These are phyloP conservation scores for Extremus antarcticus DNA, from an alignment of 495 filamentous ascomycete species.

Conservation along the genomic window DNA sequence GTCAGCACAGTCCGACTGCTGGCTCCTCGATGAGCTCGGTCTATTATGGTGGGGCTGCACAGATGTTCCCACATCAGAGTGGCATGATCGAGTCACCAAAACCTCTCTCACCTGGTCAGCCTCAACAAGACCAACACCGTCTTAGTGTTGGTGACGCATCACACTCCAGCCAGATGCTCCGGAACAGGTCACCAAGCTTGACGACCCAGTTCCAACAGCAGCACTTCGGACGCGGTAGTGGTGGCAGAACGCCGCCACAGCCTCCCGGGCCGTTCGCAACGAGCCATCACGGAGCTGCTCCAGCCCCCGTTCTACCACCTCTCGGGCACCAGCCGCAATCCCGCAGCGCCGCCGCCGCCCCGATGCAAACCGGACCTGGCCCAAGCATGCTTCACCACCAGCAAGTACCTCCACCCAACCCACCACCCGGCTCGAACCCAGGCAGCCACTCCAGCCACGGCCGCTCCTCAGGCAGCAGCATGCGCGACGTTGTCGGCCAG, in stretches of 20 bases:
- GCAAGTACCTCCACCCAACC: slow-evolving; percentile 14
- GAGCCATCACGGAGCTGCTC: slow-evolving; percentile 35
- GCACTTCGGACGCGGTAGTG: slow-evolving; percentile 46
- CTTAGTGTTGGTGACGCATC: slow-evolving; percentile 42
- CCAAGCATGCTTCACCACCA: slow-evolving; percentile 29
- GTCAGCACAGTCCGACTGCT: slow-evolving; percentile 14
- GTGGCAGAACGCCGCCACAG: slow-evolving; percentile 33
- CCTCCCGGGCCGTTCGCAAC: slow-evolving; percentile 21
- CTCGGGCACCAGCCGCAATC: slow-evolving; percentile 13
- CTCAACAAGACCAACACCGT: slow-evolving; percentile 48
- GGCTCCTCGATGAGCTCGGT: slow-evolving; percentile 5
- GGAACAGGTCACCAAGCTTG: slow-evolving; percentile 60
- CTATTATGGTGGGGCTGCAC: not conserved
- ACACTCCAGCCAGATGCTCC: slow-evolving; percentile 31
- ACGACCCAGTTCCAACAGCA: slow-evolving; percentile 57
- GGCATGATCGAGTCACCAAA: slow-evolving; percentile 80
- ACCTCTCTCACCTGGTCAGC: slow-evolving; percentile 65
- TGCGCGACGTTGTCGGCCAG: slow-evolving; percentile 26
- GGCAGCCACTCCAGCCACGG: slow-evolving; percentile 32
- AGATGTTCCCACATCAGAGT: slow-evolving; percentile 31
- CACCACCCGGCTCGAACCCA: slow-evolving; percentile 22
- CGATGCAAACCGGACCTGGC: slow-evolving; percentile 9
- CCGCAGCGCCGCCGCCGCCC: not conserved
- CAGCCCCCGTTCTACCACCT: slow-evolving; percentile 40
- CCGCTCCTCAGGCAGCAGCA: slow-evolving; percentile 27